These are phyloP conservation scores for Penicillium paxilli DNA, from an alignment of 495 filamentous ascomycete species.

Conservation along the genomic window DNA sequence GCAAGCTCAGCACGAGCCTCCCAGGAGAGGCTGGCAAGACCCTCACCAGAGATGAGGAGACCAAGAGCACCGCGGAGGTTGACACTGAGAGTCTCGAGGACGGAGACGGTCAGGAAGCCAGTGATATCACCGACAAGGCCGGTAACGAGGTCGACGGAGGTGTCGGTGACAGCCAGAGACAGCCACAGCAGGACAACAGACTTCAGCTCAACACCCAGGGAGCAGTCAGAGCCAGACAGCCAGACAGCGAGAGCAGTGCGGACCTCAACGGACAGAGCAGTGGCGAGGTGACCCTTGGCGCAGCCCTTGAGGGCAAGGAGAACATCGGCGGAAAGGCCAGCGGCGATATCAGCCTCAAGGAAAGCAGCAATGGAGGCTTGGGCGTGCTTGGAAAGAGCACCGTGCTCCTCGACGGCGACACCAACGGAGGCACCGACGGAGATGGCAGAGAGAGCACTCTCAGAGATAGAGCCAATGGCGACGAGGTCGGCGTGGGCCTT, in stretches of 20 bases:
- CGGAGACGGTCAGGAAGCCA: slow-evolving; percentile 29
- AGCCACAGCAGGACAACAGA: slow-evolving; percentile 44
- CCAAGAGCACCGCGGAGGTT: slow-evolving; percentile 37
- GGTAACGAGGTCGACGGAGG: slow-evolving; percentile 27
- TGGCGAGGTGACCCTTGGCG: slow-evolving; percentile 34
- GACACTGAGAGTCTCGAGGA: slow-evolving; percentile 31
- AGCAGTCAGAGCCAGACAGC: slow-evolving; percentile 39
- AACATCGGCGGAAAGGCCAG: slow-evolving; percentile 30
- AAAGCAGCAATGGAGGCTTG: slow-evolving; percentile 37
- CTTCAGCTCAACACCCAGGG: slow-evolving; percentile 44
- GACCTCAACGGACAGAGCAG: slow-evolving; percentile 26
- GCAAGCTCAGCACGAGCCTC: slow-evolving; percentile 40
- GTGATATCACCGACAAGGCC: slow-evolving; percentile 31
- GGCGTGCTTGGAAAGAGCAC: slow-evolving; percentile 30
- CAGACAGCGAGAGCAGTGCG: slow-evolving; percentile 39
- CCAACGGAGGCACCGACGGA: slow-evolving; percentile 39
- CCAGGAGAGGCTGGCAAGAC: slow-evolving; percentile 33
- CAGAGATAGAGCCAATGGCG: slow-evolving; percentile 27
- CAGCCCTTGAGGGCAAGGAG: slow-evolving; percentile 31
- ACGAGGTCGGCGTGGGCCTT: slow-evolving; percentile 30
- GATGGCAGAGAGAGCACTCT: slow-evolving; percentile 31
- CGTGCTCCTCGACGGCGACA: slow-evolving; percentile 31
- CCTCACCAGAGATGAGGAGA: slow-evolving; percentile 36
- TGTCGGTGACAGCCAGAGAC: slow-evolving; percentile 33
- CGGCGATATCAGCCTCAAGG: slow-evolving; percentile 32